Conservation (phyloP, 345 rosid genomes). For the Rhodamnia rubescens region DNA sequence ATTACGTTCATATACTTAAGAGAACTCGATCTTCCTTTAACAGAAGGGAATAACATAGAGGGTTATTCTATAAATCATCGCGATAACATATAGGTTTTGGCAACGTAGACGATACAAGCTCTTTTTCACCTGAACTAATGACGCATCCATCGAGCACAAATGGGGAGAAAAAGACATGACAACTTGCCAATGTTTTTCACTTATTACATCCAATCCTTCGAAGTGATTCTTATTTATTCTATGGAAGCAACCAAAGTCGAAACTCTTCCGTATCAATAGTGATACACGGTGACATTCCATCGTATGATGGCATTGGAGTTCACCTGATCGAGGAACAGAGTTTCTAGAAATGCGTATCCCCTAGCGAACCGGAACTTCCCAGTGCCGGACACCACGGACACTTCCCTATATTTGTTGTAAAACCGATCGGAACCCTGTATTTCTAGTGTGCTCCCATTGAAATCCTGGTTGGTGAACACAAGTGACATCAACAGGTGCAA, state of each 20-base stretch:
- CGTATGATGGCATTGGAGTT: neutral
- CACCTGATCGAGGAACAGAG: neutral
- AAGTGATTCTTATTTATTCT: no score
- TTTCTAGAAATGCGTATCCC: neutral
- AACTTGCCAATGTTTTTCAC: no score
- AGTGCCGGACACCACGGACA: neutral
- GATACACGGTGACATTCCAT: neutral
- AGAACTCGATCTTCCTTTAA: neutral
- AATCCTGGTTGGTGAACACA: neutral
- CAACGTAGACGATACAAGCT: neutral
- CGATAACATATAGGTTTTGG: neutral
- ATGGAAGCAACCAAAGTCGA: no score
- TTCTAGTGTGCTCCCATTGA: slow-evolving; percentile 1
- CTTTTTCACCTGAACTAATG: neutral
- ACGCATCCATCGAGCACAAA: neutral
- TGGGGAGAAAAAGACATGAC: neutral
- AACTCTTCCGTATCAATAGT: neutral
- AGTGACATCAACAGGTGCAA: neutral
- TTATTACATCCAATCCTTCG: no score
- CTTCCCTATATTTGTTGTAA: neutral
- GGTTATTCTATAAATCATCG: neutral
- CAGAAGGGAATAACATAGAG: neutral
- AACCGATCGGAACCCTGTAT: neutral
- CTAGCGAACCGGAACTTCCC: neutral
- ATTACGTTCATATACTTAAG: neutral